Evolutionary conservation across 106 monocot genomes (phyloP).

Genomic region (Platanthera zijinensis): DNA sequence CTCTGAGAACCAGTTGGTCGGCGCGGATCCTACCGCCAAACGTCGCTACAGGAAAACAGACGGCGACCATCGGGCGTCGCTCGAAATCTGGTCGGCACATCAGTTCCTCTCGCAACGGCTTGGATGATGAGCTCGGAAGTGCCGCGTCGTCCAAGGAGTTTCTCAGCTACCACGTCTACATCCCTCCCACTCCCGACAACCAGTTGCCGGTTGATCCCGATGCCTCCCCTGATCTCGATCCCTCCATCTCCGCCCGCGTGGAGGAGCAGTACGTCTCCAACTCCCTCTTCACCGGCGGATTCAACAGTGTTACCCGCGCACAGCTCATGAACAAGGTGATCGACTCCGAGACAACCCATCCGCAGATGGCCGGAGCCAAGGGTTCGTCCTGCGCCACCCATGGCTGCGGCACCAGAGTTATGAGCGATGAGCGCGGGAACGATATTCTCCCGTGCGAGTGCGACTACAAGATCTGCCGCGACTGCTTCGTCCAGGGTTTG

Average conservation of each 20-base stretch:
- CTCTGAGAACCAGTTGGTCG: slow-evolving; percentile 38
- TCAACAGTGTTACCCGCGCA: slow-evolving; percentile 35
- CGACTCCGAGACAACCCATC: slow-evolving; percentile 40
- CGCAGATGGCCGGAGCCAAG: slow-evolving; percentile 59
- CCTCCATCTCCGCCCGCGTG: slow-evolving; percentile 34
- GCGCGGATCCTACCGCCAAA: slow-evolving; percentile 14
- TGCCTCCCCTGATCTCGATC: slow-evolving; percentile 9
- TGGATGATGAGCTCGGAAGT: slow-evolving; percentile 42
- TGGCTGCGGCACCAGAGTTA: slow-evolving; percentile 44
- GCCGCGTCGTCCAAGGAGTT: slow-evolving; percentile 24
- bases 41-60: neutral
- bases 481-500: slow-evolving; percentile 44
- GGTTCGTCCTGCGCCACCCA: slow-evolving; percentile 41
- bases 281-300: slow-evolving; percentile 40
- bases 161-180: slow-evolving; percentile 28
- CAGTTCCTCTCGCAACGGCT: slow-evolving; percentile 44
- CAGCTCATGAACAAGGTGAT: slow-evolving; percentile 59
- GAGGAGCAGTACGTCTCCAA: slow-evolving; percentile 43
- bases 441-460: slow-evolving; percentile 66
- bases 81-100: slow-evolving; percentile 56
- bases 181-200: slow-evolving; percentile 35
- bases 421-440: slow-evolving; percentile 58
- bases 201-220: slow-evolving; percentile 10
- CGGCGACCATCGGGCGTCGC: slow-evolving; percentile 42
- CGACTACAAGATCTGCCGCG: slow-evolving; percentile 57